Base-by-base conservation (phyloP, 495 filamentous ascomycete species). In the Penicillium subrubescens region DNA sequence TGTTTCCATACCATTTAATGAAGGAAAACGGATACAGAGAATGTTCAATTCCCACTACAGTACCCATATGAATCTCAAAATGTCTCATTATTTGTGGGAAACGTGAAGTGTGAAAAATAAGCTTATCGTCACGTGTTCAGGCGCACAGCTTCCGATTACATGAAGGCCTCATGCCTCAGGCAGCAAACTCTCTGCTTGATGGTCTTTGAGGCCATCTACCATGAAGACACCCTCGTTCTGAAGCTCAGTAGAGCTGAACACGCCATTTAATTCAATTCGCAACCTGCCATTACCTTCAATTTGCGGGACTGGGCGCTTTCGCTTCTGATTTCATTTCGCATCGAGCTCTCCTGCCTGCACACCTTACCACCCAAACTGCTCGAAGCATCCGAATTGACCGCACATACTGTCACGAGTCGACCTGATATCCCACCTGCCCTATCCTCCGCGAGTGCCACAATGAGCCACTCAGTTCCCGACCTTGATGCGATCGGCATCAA, bases 401-500 rank as follows among this genome's bases (percentile, higher is more conserved):
- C 23, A 59, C 11, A 37, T 34, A 46, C 19, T 21, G 19, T 61
- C 5, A 7, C n/a, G 10, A 34, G 11, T 23, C 23, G 39, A 46
- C 27, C n/a, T 12, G 5, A 19, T 0, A 25, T 1, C 50, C 12
- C n/a, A 10, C 33, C 41, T 14, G 17, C 46, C 52, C 33, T 3
- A 8, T 8, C n/a, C 25, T 11, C 23, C n/a, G 1, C 35, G 8
- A 48, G 4, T 6, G 15, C 23, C 41, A 65, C 65, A 21, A 84
- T 84, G 80, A 65, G 73, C 55, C 73, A 79, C 44, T 77, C 81
- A 12, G 82, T 83, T 23, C 83, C 83, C 39, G 75, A 83, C 33
- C 77, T 82, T 55, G 79, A 81, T 43, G 63, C 61, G 17, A 71
- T 82, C 17, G 93, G 93, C 57, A 77, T 89, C 61, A 90, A 87